Conservation (phyloP, 345 rosid genomes). For the Eutrema japonicum region DNA sequence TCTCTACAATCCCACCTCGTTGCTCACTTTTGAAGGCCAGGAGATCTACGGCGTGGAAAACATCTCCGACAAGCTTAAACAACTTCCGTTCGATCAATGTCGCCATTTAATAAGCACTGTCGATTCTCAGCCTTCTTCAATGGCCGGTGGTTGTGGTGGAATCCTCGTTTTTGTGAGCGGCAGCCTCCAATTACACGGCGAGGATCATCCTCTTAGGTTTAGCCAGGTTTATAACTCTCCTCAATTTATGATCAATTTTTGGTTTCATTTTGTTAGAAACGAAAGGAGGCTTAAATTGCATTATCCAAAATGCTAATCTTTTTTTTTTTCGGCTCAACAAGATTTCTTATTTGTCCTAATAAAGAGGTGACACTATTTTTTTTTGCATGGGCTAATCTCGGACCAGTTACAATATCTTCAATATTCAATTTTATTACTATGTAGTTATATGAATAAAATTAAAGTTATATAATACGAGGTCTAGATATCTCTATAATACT, state of each 20-base stretch:
- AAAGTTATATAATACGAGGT: not conserved
- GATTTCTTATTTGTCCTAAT: not conserved
- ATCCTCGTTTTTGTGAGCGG: constrained; percentile 81
- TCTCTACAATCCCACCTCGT: constrained; percentile 68
- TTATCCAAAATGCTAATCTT: not conserved
- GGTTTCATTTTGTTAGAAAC: constrained; percentile 12
- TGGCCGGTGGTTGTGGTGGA: constrained; percentile 57
- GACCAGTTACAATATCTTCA: not conserved
- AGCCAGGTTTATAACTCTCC: constrained; percentile 63
- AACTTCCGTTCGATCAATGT: constrained; percentile 74
- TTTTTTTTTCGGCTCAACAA: not conserved
- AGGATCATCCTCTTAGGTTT: constrained; percentile 70
- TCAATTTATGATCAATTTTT: not conserved
- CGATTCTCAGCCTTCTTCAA: constrained; percentile 73
- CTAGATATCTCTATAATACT: too few species aligned
- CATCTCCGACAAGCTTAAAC: constrained; percentile 64
- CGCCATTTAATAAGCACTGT: constrained; percentile 69
- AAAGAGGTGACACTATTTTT: not conserved
- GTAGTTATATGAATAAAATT: not conserved
- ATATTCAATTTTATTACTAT: not conserved
- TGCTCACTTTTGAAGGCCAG: constrained; percentile 87
- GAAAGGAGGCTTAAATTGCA: not conserved
- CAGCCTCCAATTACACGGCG: constrained; percentile 67
- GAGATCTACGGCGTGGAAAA: constrained; percentile 55
- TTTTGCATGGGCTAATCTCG: not conserved